A percentile compares a stretch with the other conserved stretches of the same genome.
phyloP scores from a whole-genome alignment of 345 rosid species.

The Ceriops tagal region DNA sequence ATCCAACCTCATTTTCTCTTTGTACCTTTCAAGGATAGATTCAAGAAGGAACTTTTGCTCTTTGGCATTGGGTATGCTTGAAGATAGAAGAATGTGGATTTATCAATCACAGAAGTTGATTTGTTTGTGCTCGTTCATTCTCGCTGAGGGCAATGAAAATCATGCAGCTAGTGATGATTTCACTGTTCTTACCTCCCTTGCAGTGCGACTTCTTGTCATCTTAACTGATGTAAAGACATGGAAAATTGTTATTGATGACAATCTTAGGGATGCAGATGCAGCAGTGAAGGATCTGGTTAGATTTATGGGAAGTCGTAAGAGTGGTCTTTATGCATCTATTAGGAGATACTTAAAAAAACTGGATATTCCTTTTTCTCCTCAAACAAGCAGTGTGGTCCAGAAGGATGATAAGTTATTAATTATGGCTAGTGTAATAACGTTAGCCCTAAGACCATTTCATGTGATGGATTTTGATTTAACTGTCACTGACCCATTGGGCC shows the following conservation, averaged over 20 bases:
- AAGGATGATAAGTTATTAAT: conserved; percentile 69
- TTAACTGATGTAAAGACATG: conserved; percentile 76
- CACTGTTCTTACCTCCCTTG: conserved; percentile 48
- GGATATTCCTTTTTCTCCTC: conserved; percentile 28
- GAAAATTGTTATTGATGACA: conserved; percentile 43
- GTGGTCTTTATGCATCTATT: conserved; percentile 64
- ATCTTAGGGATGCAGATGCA: conserved; percentile 42
- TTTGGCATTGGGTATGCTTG: conserved; percentile 48
- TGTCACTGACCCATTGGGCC: conserved; percentile 26
- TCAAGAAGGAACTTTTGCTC: conserved; percentile 60
- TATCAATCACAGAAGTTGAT: conserved; percentile 66
- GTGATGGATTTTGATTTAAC: conserved; percentile 26
- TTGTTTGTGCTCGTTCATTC: conserved; percentile 60
- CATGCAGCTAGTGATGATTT: conserved; percentile 38
- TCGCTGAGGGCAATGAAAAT: conserved; percentile 47
- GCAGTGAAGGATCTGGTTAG: conserved; percentile 55
- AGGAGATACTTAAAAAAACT: conserved; percentile 56
- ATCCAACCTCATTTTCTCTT: conserved; percentile 13
- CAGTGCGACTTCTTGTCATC: conserved; percentile 60
- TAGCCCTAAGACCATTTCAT: conserved; percentile 83
- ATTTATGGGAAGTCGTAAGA: conserved; percentile 60
- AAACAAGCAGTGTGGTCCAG: conserved; percentile 29
- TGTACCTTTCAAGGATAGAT: conserved; percentile 46
- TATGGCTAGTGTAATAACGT: conserved; percentile 70
- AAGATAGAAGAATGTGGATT: conserved; percentile 68